A percentile compares a stretch with the other conserved stretches of the same genome.
Conservation (phyloP, 2,329 filamentous ascomycete species). For the Aureobasidium musti region DNA sequence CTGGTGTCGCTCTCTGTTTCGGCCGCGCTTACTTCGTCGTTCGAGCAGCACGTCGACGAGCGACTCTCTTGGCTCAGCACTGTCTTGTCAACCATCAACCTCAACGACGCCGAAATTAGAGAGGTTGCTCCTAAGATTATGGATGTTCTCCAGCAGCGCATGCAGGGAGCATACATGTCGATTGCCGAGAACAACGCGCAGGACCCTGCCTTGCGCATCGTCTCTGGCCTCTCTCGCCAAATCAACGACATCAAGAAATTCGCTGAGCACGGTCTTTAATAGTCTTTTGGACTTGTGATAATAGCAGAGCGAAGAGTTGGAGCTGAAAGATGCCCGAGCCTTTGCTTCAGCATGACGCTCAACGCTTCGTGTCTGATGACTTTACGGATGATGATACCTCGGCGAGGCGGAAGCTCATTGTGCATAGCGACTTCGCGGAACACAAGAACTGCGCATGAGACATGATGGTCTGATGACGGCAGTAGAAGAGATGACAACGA, state of each 20-base stretch:
- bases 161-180: constrained; percentile 59
- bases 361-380: constrained; percentile 1
- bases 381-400: constrained; percentile 8
- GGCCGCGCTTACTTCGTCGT: constrained; percentile 60
- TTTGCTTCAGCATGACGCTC: background rate
- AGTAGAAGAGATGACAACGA: background rate
- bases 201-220: constrained; percentile 48
- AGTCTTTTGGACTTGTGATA: background rate
- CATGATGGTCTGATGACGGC: background rate
- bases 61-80: constrained; percentile 62
- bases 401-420: constrained; percentile 1
- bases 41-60: constrained; percentile 56
- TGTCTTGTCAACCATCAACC: constrained; percentile 57
- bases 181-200: constrained; percentile 56
- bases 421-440: background rate
- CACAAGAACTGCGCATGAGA: background rate
- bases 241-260: constrained; percentile 35
- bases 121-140: constrained; percentile 62
- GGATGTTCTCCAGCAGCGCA: constrained; percentile 59
- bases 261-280: background rate
- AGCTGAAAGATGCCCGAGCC: constrained; percentile 17
- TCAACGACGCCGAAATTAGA: constrained; percentile 52
- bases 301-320: background rate
- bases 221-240: constrained; percentile 38
- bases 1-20: constrained; percentile 63